Base-by-base conservation (phyloP, 345 rosid genomes). In the Trapa bicornis region DNA sequence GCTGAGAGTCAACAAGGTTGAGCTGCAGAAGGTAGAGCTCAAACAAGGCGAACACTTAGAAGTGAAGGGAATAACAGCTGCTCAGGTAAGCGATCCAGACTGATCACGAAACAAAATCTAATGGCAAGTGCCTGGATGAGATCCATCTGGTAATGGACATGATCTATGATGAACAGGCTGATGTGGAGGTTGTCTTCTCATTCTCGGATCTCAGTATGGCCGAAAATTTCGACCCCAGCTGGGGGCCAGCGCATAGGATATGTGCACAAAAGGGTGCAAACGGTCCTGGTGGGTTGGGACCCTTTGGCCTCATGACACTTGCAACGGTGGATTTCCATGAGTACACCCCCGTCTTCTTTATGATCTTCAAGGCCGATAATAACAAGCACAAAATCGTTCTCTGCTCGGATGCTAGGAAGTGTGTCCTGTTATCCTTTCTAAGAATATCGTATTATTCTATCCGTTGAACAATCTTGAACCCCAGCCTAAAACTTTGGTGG, bases 381-480 rank as follows among this genome's bases (percentile, higher is more conserved):
- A 54, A 73, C 37, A 83, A 83, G 33, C 81, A 84, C 68, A 73
- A 62, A 12, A 86, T 88, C 61, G 85, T 93, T 41, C 68, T 90
- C 74, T 93, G 99, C 74, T 85, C 97, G 6, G 97, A 93, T 66
- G 96, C 95, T 5, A 78, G 79, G 72, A 84, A 85, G 96, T 89
- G 37, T 13, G 76, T 65, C 52, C 45, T 47, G 62, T 22, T 69
- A n/a, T 61, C 36, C 33, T 1, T 33, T 71, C 43, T 3, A 32
- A 36, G 32, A 36, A n/a, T 45, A 29, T 2, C 32, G 29, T 22
- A 22, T 22, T 47, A 3, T 8, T 36, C 6, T 6, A 16, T 62
- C 0, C 42, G 5, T n/a, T 14, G 2, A 43, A 3, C 35, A 3
- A 36, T 6, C 47, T 13, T 3, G 1, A 13, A 52, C 36, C 45